A percentile compares a stretch with the other conserved stretches of the same genome.
Evolutionary conservation across 176 grass and related monocot species (phyloP).

Genomic region (Coix lacrymajobi): DNA sequence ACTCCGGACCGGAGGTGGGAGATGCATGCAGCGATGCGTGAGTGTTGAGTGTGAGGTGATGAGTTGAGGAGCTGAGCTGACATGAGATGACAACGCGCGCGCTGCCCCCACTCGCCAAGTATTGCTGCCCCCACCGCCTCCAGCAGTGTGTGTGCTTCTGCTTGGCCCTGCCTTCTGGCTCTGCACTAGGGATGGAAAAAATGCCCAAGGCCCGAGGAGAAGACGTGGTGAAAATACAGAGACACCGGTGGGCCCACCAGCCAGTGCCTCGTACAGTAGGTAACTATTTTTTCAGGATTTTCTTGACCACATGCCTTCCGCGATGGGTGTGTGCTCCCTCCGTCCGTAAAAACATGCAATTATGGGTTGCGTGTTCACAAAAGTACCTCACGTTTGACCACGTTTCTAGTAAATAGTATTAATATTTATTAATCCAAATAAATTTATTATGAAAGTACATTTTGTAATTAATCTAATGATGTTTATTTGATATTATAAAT

Average conservation of each 20-base stretch:
- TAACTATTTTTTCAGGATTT: background rate
- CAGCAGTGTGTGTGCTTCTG: background rate
- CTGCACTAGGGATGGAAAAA: conserved; percentile 1
- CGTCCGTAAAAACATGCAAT: too few relatives aligned
- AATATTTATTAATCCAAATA: too few relatives aligned
- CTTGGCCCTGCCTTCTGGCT: background rate
- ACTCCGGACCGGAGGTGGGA: too few relatives aligned
- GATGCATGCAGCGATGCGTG: too few relatives aligned
- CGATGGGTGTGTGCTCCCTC: too few relatives aligned
- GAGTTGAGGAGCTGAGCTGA: background rate
- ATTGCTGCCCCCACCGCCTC: background rate
- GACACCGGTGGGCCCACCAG: background rate
- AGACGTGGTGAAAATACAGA: background rate
- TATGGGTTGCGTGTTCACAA: too few relatives aligned
- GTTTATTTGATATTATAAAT: too few relatives aligned
- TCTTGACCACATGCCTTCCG: too few relatives aligned
- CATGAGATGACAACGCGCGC: conserved; percentile 27
- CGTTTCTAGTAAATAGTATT: too few relatives aligned
- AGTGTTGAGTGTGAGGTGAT: background rate
- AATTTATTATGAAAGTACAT: too few relatives aligned
- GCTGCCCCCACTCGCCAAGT: conserved; percentile 9
- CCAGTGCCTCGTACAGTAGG: background rate
- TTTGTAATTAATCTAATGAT: too few relatives aligned
- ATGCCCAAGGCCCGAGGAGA: background rate
- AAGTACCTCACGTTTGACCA: too few relatives aligned